Conservation (phyloP, 495 filamentous ascomycete genomes). For the Astrocystis sublimbata region DNA sequence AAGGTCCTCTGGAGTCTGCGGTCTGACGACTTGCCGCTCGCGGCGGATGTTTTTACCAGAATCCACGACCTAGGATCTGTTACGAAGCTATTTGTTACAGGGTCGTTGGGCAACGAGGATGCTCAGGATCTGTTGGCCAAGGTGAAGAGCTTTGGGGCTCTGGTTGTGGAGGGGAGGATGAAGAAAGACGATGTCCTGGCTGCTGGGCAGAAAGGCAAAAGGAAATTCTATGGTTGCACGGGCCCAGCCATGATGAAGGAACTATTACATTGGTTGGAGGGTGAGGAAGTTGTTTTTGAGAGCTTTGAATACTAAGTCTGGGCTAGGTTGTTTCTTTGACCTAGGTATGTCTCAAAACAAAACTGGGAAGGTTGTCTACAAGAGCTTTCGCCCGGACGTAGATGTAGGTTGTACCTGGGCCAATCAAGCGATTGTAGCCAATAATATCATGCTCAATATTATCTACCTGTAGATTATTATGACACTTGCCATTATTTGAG, state of each 20-base stretch:
- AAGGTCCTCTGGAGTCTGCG: conserved; percentile 68
- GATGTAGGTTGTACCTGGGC: too few relatives aligned
- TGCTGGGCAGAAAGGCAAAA: conserved; percentile 32
- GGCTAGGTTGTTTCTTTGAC: neutral
- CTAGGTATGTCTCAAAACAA: too few relatives aligned
- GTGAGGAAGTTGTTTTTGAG: conserved; percentile 64
- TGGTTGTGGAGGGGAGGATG: conserved; percentile 54
- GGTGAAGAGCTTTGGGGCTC: conserved; percentile 41
- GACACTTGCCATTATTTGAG: too few relatives aligned
- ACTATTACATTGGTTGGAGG: conserved; percentile 63
- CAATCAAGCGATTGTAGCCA: too few relatives aligned
- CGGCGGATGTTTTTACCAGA: conserved; percentile 57
- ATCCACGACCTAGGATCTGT: conserved; percentile 52
- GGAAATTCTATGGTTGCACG: conserved; percentile 70
- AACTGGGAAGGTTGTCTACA: too few relatives aligned
- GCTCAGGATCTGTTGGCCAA: conserved; percentile 16
- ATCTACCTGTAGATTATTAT: too few relatives aligned
- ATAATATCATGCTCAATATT: too few relatives aligned
- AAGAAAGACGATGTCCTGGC: conserved; percentile 53
- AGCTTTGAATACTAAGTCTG: conserved; percentile 65
- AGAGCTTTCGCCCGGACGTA: too few relatives aligned
- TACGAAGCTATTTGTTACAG: conserved; percentile 64
- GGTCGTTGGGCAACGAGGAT: conserved; percentile 38
- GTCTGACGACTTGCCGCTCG: conserved; percentile 60
- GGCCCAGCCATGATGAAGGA: conserved; percentile 55